phyloP scores from a whole-genome alignment of 768 basidiomycete species.

The Mycena belliarum region DNA sequence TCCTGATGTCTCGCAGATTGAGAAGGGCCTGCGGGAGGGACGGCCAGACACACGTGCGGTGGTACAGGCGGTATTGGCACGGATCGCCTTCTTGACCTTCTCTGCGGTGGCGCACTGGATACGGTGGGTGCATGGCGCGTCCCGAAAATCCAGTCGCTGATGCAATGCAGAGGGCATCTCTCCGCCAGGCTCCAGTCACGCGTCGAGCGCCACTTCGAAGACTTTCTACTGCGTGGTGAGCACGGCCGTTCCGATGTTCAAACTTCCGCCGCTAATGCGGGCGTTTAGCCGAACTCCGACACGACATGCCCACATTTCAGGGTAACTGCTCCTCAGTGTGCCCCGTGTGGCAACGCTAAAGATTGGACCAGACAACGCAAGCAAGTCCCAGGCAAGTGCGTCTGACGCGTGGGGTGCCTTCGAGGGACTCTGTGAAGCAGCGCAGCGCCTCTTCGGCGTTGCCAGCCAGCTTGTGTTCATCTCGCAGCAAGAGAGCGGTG shows the following conservation, averaged over 20 bases:
- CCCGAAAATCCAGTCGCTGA: too few relatives aligned
- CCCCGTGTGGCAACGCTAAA: neutral
- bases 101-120: slow-evolving; percentile 4
- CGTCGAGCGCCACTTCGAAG: slow-evolving; percentile 3
- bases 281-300: slow-evolving; percentile 6
- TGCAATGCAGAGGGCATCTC: neutral
- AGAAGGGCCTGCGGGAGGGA: slow-evolving; percentile 9
- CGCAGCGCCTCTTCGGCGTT: neutral
- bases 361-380: neutral
- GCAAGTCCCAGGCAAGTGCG: neutral
- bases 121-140: neutral
- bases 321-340: neutral
- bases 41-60: slow-evolving; percentile 8
- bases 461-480: slow-evolving; percentile 4
- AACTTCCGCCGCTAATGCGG: neutral
- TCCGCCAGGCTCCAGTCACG: slow-evolving; percentile 3
- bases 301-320: slow-evolving; percentile 14
- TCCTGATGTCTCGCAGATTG: slow-evolving; percentile 2
- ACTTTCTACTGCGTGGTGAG: slow-evolving; percentile 9
- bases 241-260: too few relatives aligned
- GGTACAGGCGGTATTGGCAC: neutral
- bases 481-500: slow-evolving; percentile 7
- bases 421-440: neutral
- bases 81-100: neutral
- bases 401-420: slow-evolving; percentile 4